phyloP scores from a whole-genome alignment of 2,329 filamentous ascomycete species.

The Malbranchea zuffiana region DNA sequence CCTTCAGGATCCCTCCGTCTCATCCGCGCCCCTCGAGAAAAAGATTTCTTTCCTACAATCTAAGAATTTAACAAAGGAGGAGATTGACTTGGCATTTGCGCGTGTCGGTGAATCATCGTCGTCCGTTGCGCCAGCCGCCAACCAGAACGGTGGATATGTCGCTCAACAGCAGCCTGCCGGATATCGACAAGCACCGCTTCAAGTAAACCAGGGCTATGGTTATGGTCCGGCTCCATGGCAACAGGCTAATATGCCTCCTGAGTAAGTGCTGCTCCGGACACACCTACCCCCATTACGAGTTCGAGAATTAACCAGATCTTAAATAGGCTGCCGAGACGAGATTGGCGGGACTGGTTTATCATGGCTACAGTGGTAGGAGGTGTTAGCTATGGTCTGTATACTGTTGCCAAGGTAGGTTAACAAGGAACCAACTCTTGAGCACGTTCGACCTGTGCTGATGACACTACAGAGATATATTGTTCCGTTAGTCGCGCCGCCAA shows the following conservation, averaged over 20 bases:
- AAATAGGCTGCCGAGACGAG: constrained; percentile 55
- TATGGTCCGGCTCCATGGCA: constrained; percentile 44
- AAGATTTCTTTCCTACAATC: constrained; percentile 85
- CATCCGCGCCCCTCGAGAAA: constrained; percentile 82
- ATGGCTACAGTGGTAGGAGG: constrained; percentile 94
- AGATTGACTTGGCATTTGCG: constrained; percentile 74
- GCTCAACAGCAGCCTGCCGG: constrained; percentile 29
- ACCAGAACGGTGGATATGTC: constrained; percentile 38
- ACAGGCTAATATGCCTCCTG: constrained; percentile 42
- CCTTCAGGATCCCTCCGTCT: constrained; percentile 86
- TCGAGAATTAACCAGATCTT: background rate
- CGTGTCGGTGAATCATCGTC: constrained; percentile 55
- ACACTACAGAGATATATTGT: constrained; percentile 66
- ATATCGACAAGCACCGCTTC: constrained; percentile 33
- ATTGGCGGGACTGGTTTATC: constrained; percentile 99
- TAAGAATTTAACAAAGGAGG: constrained; percentile 94
- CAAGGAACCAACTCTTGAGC: background rate
- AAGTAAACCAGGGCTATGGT: constrained; percentile 35
- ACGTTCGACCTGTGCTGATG: no score
- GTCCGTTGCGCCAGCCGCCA: constrained; percentile 34
- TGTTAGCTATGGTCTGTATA: constrained; percentile 78
- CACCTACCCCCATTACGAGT: background rate
- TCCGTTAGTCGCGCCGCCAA: constrained; percentile 84
- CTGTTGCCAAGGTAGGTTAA: constrained; percentile 64
- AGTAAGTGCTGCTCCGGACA: constrained; percentile 32